Percentiles rank a stretch among this genome's conserved stretches.
phyloP scores from a whole-genome alignment of 1,284 basidiomycete genomes.

The Papiliotrema fonsecae region DNA sequence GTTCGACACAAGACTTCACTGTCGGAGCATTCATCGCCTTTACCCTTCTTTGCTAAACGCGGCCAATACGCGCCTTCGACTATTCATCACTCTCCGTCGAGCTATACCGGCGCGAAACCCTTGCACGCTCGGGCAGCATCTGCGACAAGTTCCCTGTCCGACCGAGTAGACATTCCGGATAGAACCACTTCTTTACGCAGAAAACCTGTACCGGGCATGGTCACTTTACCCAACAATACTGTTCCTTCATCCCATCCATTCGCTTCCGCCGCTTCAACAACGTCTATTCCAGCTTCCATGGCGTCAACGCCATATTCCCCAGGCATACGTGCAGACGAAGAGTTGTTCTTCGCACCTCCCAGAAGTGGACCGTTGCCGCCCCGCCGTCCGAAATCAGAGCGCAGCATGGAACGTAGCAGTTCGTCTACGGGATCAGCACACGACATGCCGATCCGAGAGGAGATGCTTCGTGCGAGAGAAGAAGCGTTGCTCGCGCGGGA shows the following conservation, averaged over 20 bases:
- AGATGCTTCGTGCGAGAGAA: not conserved
- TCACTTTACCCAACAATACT: not conserved
- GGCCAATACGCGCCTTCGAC: not conserved
- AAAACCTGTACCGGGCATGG: constrained; percentile 1
- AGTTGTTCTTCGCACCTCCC: constrained; percentile 3
- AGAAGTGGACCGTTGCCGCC: constrained; percentile 3
- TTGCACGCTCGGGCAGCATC: not conserved
- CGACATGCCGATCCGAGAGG: not conserved
- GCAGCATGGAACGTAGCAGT: no score
- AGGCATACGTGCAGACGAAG: not conserved
- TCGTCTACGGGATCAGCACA: not conserved
- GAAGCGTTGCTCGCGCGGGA: not conserved
- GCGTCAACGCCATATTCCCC: not conserved
- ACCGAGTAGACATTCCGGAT: not conserved
- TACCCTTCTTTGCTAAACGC: constrained; percentile 3
- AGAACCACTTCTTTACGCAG: not conserved
- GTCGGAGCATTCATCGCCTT: not conserved
- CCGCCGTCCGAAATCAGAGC: not conserved
- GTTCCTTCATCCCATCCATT: constrained; percentile 8
- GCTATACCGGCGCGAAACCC: not conserved
- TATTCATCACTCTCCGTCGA: not conserved
- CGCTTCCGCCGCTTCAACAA: constrained; percentile 1
- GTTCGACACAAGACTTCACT: not conserved
- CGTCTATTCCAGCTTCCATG: not conserved
- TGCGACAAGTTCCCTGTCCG: not conserved